Evolutionary conservation across 306 rosid genomes (phyloP), one percentile per base, ranked within the genome.

Genomic region (Comarum palustre): DNA sequence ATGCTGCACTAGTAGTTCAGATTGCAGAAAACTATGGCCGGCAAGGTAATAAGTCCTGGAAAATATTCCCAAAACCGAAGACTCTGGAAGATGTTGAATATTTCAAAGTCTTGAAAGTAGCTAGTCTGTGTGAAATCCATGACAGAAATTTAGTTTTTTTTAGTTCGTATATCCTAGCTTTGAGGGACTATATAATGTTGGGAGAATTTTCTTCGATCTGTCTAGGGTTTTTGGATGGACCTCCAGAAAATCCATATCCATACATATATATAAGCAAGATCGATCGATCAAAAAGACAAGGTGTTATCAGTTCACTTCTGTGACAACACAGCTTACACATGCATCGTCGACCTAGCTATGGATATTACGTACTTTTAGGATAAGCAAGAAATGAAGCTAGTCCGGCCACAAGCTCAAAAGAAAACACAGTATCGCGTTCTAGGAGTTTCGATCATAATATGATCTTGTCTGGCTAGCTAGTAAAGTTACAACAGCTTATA

Each of bases 301-400:
- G 25, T 27, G 24, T 74, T 47, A 31, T 42, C 22, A 42, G 6
- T 55, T 39, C 15, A 32, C 14, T 64, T 64, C 69, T 45, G 85
- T 81, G 84, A 80, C 55, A 68, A 55, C 70, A 83, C 75, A 82
- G 51, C 73, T 59, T 80, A 79, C 89, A 79, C 74, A 69, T 75
- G 16, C 46, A 62, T 59, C 62, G 34, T 22, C 48, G 48, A 46
- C 19, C 0, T 29, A 29, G 31, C 31, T 46, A 46, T 46, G 7
- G 51, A 46, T 14, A 16, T 2, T 55, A 24, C 16, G 22, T 38
- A 52, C 27, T 71, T 48, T 69, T 6, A 16, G 81, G 86, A 80
- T 83, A 85, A 81, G 81, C 74, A 80, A 77, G 54, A 81, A 79
- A 76, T 69, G 75, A 85, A 79, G 72, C 66, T 64, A 73, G 89